Conservation (phyloP, 2,329 filamentous ascomycete genomes). For the Sclerotinia subarctica region DNA sequence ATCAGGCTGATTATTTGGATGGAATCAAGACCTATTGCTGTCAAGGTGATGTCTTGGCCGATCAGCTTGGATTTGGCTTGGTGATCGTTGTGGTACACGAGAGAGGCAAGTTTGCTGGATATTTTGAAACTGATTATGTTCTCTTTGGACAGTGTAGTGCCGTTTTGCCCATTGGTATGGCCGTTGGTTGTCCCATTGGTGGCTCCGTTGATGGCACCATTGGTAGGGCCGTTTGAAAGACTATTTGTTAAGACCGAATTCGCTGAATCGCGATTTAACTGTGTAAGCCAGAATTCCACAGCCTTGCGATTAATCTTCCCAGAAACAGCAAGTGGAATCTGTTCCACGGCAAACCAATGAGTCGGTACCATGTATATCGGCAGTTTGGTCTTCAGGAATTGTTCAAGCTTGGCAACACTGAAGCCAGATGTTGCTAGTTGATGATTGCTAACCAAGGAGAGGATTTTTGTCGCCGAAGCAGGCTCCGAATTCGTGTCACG, state of each 20-base stretch:
- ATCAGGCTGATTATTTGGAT: conserved; percentile 20
- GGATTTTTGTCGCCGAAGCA: neutral
- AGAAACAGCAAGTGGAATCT: conserved; percentile 23
- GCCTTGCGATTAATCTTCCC: conserved; percentile 29
- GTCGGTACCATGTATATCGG: conserved; percentile 30
- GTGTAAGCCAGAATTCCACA: conserved; percentile 19
- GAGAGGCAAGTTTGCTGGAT: conserved; percentile 6
- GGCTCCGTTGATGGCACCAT: neutral
- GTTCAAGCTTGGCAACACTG: conserved; percentile 2
- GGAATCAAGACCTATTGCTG: conserved; percentile 16
- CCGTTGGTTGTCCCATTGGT: neutral
- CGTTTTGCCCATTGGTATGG: neutral
- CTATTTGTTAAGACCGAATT: neutral
- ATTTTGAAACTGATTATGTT: conserved; percentile 8
- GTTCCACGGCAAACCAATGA: conserved; percentile 23
- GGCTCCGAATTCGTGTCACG: neutral
- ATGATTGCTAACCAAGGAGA: conserved; percentile 7
- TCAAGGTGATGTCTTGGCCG: neutral
- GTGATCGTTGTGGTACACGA: neutral
- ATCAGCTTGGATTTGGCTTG: neutral
- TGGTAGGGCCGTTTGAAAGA: neutral
- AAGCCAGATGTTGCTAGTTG: neutral
- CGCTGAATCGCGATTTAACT: conserved; percentile 6
- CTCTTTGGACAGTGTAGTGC: neutral
- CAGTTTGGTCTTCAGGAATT: conserved; percentile 12